Evolutionary conservation across 2,329 filamentous ascomycete species (phyloP), one percentile per base, ranked within the genome.

Genomic region (Aspergillus ochraceus): DNA sequence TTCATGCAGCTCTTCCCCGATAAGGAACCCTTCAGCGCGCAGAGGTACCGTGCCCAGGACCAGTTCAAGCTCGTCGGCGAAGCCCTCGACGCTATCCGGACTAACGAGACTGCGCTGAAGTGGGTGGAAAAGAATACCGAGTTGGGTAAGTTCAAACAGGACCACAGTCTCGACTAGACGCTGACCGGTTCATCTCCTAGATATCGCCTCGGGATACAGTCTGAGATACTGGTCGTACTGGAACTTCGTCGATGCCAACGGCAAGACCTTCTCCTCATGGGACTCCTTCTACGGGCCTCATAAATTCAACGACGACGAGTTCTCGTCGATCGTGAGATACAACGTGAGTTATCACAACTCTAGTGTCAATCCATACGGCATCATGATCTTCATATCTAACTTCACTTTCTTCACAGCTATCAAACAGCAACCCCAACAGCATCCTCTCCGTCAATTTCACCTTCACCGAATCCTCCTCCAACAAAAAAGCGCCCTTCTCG

Each of bases 1-100:
- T 86, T 87, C 68, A 78, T 78, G 54, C 81, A 84, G 66, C 76
- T 84, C 20, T 84, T 84, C 67, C 82, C 81, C 3, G 65, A 68
- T 6, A 65, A 69, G 1, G 68, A 74, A 12, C 76, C 77, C 2
- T 80, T 77, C 64, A 78, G 73, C 55, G 78, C 74, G 14, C 77
- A 70, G 24, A 76, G 81, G 26, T 76, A 79, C 65, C 78, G 81
- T 3, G 79, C 77, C 6, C 73, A 76, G 24, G 71, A 77, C 17
- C 66, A 66, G 9, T 58, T 68, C n/a, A 65, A 80, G 50, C 64
- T 72, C 17, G 59, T 70, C 29, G 73, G 70, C 19, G 60, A 62
- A 9, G 61, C 63, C 26, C 57, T 69, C 14, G 62, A 64, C 52
- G 42, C 60, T 14, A 54, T 66, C 12, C 59, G 64, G 12, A 60